Evolutionary conservation across 345 rosid species (phyloP).

Genomic region (Leavenworthia alabamica): DNA sequence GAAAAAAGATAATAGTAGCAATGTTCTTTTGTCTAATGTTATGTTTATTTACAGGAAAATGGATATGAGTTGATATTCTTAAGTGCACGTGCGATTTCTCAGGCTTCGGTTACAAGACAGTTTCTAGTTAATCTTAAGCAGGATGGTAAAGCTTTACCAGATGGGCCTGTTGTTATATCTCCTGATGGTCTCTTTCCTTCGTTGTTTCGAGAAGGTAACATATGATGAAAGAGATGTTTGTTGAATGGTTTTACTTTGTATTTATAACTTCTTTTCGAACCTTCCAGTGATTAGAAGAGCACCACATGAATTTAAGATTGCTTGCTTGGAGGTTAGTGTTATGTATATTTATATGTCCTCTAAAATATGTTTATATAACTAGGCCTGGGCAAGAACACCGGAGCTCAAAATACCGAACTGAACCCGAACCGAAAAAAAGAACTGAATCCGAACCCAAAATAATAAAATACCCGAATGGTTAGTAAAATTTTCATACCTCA

Average conservation of each 20-base stretch:
- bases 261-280: too few species aligned
- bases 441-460: too few species aligned
- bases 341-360: background rate
- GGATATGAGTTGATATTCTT: conserved; percentile 90
- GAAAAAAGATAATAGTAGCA: too few species aligned
- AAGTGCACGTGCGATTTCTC: conserved; percentile 95
- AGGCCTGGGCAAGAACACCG: too few species aligned
- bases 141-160: conserved; percentile 95
- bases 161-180: conserved; percentile 95
- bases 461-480: too few species aligned
- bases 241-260: background rate
- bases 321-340: conserved; percentile 86
- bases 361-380: too few species aligned
- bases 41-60: too few species aligned
- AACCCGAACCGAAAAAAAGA: too few species aligned
- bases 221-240: background rate
- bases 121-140: conserved; percentile 85
- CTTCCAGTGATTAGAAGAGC: conserved; percentile 96
- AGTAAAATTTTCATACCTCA: too few species aligned
- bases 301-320: conserved; percentile 98
- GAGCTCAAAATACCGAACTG: too few species aligned
- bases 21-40: too few species aligned
- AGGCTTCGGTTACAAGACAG: conserved; percentile 79
- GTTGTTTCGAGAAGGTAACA: conserved; percentile 78
- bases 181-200: conserved; percentile 98